phyloP scores from a whole-genome alignment of 345 rosid genomes.

The Anacardium occidentale region DNA sequence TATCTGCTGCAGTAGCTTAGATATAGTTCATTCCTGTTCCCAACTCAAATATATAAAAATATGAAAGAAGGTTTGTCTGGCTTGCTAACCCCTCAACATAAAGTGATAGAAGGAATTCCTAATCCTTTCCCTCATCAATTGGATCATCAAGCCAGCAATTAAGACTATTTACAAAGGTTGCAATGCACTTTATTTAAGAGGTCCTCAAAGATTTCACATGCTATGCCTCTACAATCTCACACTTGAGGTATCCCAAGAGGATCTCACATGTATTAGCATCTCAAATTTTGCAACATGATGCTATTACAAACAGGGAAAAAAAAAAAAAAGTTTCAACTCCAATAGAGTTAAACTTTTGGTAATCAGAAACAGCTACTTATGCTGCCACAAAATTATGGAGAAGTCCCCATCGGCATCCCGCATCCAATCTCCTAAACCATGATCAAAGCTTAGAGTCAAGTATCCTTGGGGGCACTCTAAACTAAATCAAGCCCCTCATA shows the following conservation, averaged over 20 bases:
- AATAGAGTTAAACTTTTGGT: neutral
- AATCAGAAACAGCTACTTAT: neutral
- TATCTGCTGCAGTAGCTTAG: neutral
- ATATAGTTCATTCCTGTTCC: neutral
- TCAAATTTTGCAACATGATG: neutral
- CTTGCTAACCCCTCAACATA: neutral
- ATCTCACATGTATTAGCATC: neutral
- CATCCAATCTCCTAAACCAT: neutral
- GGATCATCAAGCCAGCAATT: neutral
- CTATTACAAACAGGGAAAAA: neutral
- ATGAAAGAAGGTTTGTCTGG: neutral
- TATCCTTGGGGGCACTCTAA: neutral
- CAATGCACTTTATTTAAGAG: neutral
- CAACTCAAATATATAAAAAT: neutral
- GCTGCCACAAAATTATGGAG: neutral
- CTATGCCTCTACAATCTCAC: neutral
- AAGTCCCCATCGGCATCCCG: neutral
- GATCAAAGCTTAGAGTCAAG: neutral
- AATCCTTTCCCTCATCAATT: neutral
- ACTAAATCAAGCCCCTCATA: neutral
- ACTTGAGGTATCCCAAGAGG: neutral
- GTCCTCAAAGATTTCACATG: neutral
- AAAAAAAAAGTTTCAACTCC: neutral
- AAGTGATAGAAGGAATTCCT: conserved; percentile 1
- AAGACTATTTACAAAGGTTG: neutral